Evolutionary conservation across 176 grass and related monocot species (phyloP).

Genomic region (Oryza glumipatula): DNA sequence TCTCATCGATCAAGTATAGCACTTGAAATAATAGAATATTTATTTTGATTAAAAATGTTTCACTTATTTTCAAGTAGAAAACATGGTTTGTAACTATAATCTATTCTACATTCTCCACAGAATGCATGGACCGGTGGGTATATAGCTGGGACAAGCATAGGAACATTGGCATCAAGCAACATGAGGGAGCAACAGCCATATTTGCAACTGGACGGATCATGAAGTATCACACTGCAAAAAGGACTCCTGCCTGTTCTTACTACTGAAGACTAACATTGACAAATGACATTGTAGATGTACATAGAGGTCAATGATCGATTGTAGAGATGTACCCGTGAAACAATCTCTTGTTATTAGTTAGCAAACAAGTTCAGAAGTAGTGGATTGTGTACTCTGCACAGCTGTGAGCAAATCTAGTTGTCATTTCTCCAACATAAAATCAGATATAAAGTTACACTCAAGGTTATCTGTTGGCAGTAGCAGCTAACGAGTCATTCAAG

Average conservation of each 20-base stretch:
- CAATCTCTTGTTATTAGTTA: background rate
- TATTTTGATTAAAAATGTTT: background rate
- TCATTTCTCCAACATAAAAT: background rate
- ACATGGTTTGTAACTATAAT: conserved; percentile 8
- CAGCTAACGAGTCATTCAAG: background rate
- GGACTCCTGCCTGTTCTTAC: background rate
- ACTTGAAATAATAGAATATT: conserved; percentile 2
- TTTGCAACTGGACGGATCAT: conserved; percentile 37
- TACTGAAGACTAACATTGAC: background rate
- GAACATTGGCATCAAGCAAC: conserved; percentile 49
- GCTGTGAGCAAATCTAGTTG: background rate
- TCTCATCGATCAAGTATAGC: background rate
- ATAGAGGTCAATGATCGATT: background rate
- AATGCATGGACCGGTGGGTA: conserved; percentile 92
- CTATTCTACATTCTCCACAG: conserved; percentile 48
- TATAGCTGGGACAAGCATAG: conserved; percentile 86
- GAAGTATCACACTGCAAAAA: conserved; percentile 11
- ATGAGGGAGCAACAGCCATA: conserved; percentile 14
- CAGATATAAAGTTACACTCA: background rate
- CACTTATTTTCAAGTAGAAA: conserved; percentile 6
- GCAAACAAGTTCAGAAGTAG: background rate
- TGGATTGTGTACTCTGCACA: background rate
- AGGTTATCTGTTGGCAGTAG: background rate
- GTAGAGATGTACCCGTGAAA: background rate
- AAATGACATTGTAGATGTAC: conserved; percentile 3